Evolutionary conservation across 2,329 filamentous ascomycete genomes (phyloP).

Genomic region (Colletotrichum musae): DNA sequence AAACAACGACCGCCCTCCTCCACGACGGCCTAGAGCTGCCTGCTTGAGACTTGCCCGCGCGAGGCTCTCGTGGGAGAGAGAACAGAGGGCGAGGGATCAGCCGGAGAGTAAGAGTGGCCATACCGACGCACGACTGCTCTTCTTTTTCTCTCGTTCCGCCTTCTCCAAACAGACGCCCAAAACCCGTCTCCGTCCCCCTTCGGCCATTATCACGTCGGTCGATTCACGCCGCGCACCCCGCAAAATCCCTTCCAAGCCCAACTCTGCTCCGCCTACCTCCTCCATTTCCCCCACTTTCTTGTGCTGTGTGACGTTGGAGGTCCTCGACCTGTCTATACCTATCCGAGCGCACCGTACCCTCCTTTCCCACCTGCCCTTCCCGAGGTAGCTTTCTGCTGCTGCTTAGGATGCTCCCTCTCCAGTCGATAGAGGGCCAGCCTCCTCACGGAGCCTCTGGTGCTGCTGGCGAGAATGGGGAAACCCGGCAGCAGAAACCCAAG

Average conservation of each 20-base stretch:
- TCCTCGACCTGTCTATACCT: constrained; percentile 43
- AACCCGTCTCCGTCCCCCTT: constrained; percentile 7
- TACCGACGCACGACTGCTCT: neutral
- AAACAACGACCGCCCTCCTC: constrained; percentile 20
- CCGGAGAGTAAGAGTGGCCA: constrained; percentile 8
- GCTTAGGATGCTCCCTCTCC: constrained; percentile 66
- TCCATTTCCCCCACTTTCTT: constrained; percentile 46
- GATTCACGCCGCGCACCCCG: constrained; percentile 32
- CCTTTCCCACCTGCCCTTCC: constrained; percentile 38
- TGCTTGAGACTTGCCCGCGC: constrained; percentile 24
- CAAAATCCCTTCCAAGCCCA: constrained; percentile 35
- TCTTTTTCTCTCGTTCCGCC: neutral
- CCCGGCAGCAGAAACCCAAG: constrained; percentile 72
- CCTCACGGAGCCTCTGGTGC: constrained; percentile 47
- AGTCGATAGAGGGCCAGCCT: constrained; percentile 65
- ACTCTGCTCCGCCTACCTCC: constrained; percentile 37
- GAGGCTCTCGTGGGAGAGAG: constrained; percentile 28
- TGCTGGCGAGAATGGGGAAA: constrained; percentile 65
- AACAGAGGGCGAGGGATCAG: constrained; percentile 15
- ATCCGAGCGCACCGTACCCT: constrained; percentile 42
- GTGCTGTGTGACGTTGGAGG: constrained; percentile 52
- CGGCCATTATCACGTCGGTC: constrained; percentile 30
- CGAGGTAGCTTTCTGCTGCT: constrained; percentile 36
- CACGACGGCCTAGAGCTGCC: constrained; percentile 3
- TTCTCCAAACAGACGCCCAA: constrained; percentile 13